Percentiles rank a stretch among this genome's conserved stretches.
phyloP scores from a whole-genome alignment of 306 rosid species.

The Calophaca sinica region DNA sequence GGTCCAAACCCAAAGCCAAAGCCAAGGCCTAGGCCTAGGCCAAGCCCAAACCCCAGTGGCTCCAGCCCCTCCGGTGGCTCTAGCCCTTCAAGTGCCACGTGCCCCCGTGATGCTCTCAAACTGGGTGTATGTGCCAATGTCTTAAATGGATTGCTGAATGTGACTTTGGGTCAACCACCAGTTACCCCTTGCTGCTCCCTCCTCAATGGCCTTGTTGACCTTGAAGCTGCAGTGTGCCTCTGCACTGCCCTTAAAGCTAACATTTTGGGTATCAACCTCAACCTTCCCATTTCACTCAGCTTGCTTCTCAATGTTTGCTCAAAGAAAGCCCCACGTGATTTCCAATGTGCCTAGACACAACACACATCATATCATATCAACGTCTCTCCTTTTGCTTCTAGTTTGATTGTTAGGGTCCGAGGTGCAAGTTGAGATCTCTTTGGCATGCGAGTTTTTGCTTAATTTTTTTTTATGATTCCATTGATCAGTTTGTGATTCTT shows the following conservation, averaged over 20 bases:
- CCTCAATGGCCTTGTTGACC: constrained; percentile 70
- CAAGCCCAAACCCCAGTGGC: background rate
- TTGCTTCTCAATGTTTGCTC: constrained; percentile 79
- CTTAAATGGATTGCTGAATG: constrained; percentile 61
- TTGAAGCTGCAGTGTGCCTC: constrained; percentile 80
- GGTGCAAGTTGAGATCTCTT: no score
- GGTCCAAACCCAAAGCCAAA: constrained; percentile 40
- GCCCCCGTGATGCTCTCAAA: constrained; percentile 73
- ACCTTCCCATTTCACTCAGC: constrained; percentile 70
- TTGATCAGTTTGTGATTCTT: background rate
- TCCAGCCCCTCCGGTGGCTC: background rate
- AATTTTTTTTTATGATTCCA: background rate
- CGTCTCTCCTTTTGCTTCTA: background rate
- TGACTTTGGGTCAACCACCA: constrained; percentile 65
- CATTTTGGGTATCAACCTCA: constrained; percentile 71
- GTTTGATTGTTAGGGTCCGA: background rate
- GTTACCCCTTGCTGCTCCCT: constrained; percentile 72
- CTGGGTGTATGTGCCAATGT: constrained; percentile 71
- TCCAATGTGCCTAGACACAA: constrained; percentile 58
- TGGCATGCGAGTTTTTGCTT: no score
- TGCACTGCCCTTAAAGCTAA: constrained; percentile 80
- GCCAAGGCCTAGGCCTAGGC: constrained; percentile 39
- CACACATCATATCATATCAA: background rate
- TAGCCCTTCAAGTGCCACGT: background rate
- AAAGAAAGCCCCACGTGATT: constrained; percentile 49